Evolutionary conservation across 345 rosid species (phyloP), one percentile per base, ranked within the genome.

Genomic region (Hypericum androsaemum): DNA sequence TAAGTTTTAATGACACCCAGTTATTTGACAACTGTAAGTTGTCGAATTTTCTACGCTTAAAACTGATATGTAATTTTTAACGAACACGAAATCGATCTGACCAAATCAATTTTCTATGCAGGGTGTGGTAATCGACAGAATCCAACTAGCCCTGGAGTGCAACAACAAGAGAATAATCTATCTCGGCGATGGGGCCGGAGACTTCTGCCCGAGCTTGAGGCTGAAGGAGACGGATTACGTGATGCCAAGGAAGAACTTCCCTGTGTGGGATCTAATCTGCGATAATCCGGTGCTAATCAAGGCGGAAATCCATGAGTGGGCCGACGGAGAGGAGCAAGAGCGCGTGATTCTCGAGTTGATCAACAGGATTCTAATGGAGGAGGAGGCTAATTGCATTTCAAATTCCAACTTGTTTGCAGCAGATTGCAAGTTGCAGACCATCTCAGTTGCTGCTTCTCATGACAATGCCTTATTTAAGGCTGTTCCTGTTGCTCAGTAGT

Each of bases 61-160:
- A 22, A 1, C 32, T 22, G 32, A 22, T 22, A 22, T 22, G 32
- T 1, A 22, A 22, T 4, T 22, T 22, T 22, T 22, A 6, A 46
- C 22, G 7, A 4, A 6, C 15, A 44, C 32, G 1, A 22, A 22
- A 22, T 22, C 2, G 32, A 22, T 22, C 4, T 22, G 32, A 22
- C 32, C 32, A 22, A 46, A 46, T 13, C 22, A n/a, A n/a, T n/a
- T 10, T 12, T 9, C 6, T 13, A 8, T 46, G 12, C 7, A 62
- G 64, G 61, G 71, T n/a, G 0, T 39, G 52, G 43, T 71, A 50
- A 71, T 70, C 38, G 64, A 71, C 41, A 65, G 38, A 47, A 61
- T 65, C 35, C 43, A 38, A 64, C 13, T 43, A 13, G 52, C 63
- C 2, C 10, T 4, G 16, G 52, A 36, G 35, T 52, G 40, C 10